Evolutionary conservation across 441 rosid genomes (phyloP).

Genomic region (Pelargonium fulgidum): DNA sequence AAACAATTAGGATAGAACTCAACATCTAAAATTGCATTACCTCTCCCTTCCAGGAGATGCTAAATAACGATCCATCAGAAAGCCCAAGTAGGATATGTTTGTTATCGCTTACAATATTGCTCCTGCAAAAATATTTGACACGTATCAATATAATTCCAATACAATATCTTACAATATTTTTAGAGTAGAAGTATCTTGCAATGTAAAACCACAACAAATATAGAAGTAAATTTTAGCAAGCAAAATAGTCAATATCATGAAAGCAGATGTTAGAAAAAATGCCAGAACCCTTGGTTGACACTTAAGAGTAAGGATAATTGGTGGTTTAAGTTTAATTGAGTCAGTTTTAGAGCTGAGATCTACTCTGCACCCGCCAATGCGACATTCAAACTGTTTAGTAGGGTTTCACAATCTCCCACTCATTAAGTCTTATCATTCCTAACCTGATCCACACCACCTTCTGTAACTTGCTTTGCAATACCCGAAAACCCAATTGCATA

Average conservation of each 20-base stretch:
- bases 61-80: constrained; percentile 72
- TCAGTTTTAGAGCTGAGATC: neutral
- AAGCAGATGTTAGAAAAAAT: neutral
- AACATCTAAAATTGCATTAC: constrained; percentile 33
- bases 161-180: neutral
- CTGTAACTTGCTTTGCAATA: neutral
- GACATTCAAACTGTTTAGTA: neutral
- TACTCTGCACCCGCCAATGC: neutral
- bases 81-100: constrained; percentile 85
- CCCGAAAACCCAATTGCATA: neutral
- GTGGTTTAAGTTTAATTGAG: neutral
- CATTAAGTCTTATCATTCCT: neutral
- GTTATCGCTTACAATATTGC: constrained; percentile 80
- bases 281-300: too few relatives aligned
- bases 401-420: neutral
- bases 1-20: neutral
- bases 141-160: constrained; percentile 8
- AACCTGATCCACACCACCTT: neutral
- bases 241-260: neutral
- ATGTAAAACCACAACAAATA: neutral
- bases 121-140: constrained; percentile 40
- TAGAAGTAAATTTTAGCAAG: neutral
- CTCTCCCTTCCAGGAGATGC: constrained; percentile 98
- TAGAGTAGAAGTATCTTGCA: neutral
- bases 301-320: neutral